Evolutionary conservation across 495 filamentous ascomycete species (phyloP), one percentile per base, ranked within the genome.

Genomic region (Penicillium lividum): DNA sequence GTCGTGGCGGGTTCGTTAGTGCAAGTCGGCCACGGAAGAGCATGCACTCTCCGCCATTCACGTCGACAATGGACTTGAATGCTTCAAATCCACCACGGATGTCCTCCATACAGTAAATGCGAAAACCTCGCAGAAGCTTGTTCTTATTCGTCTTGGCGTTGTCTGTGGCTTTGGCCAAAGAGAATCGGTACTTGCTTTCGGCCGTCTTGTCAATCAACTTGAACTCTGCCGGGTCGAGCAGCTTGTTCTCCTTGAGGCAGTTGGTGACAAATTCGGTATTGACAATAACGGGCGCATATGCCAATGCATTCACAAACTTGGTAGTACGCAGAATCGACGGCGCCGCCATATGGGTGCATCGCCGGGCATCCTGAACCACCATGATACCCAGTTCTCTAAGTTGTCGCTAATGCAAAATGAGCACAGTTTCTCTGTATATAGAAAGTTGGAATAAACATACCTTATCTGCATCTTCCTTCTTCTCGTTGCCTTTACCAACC

Each of bases 281-380:
- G 38, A 97, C 75, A 34, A 98, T 82, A 3, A 82, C 78, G 0
- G 91, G 89, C 1, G 85, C 91, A 58, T 81, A 83, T 11, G 94
- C 92, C 7, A 99, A 72, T 33, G 91, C 90, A 48, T 85, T 85
- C 43, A 97, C 86, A 67, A 99, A 99, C 64, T 99, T 99, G 56
- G 88, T 84, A 0, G 94, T 99, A 36, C 93, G 86, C 15, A 96
- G 82, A 59, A 98, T 84, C 7, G 82, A 77, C 1, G 94, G 94
- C 3, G 94, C 93, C 13, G 92, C 92, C 13, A 99, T 83, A 70
- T 97, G 89, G 55, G 90, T 88, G 73, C 88, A 94, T 43, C 80
- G 79, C n/a, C 78, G 77, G 9, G 84, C 83, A 60, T 96, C 88
- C 63, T 86, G 79, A 27, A 90, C 86, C 1, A 96, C 82, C 64